phyloP scores from a whole-genome alignment of 192 early-diverging fungal genomes.

The Pilobolus umbonatus region DNA sequence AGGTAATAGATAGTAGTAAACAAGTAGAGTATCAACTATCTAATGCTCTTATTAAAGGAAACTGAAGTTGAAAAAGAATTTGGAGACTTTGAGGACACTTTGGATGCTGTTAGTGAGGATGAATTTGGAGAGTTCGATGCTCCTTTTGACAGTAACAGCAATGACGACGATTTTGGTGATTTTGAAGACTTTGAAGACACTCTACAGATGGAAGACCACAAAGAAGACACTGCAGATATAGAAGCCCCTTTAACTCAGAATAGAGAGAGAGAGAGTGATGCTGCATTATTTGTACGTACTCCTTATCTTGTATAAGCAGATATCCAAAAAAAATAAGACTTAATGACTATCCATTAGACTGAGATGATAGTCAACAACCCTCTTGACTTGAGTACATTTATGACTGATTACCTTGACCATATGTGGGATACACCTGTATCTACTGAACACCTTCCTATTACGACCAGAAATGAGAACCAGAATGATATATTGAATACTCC shows the following conservation, averaged over 20 bases:
- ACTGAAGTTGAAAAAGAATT: neutral
- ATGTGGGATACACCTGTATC: neutral
- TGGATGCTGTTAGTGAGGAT: neutral
- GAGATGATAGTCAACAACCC: neutral
- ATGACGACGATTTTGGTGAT: slow-evolving; percentile 34
- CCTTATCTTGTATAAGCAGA: neutral
- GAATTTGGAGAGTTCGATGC: slow-evolving; percentile 6
- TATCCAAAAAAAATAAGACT: no score
- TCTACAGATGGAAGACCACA: neutral
- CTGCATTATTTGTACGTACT: slow-evolving; percentile 6
- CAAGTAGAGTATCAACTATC: no score
- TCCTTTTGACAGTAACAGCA: no score
- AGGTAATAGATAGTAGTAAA: no score
- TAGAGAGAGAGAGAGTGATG: slow-evolving; percentile 7
- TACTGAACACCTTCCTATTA: no score
- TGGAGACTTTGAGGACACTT: slow-evolving; percentile 13
- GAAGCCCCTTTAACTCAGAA: no score
- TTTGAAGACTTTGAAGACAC: slow-evolving; percentile 31
- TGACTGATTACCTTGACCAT: neutral
- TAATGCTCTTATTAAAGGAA: no score
- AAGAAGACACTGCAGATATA: neutral
- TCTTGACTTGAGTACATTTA: neutral
- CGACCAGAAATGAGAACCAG: neutral
- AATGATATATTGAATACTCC: slow-evolving; percentile 15
- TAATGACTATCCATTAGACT: no score